Evolutionary conservation across 2,329 filamentous ascomycete genomes (phyloP), one percentile per base, ranked within the genome.

Genomic region (Curvularia sp.): DNA sequence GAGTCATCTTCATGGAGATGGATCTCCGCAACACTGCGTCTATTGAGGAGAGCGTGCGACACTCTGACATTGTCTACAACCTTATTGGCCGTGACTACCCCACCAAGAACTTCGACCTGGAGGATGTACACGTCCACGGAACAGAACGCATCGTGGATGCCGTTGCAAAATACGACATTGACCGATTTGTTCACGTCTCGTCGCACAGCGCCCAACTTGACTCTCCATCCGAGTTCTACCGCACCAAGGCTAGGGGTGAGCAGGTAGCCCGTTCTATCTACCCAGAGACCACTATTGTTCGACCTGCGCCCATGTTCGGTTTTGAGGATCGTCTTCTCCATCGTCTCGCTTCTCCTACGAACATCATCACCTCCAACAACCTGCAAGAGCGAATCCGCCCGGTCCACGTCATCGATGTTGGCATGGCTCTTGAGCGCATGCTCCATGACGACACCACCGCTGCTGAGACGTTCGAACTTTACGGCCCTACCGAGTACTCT

Each of bases 51-150:
- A 95, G 92, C 73, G 93, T 99, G 53, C 87, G 95, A 72, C 95
- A 99, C 79, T 98, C 94, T 42, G 95, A 99, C 76, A 90, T 97
- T 63, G 95, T 99, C 65, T 97, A 96, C 84, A 99, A 99, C 81
- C 84, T 99, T 70, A 85, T 97, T 73, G 95, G 95, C 65, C 90
- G 94, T 64, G 90, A 94, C 78, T 98, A 98, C 78, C 91, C 94
- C 65, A 99, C 95, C 70, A 99, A 99, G 85, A 99, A 99, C 84
- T 99, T 97, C 80, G 87, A 89, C 56, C 84, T 97, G 61, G 89
- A 92, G 70, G 94, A 98, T 76, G 93, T 98, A 42, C 93, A 99
- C 73, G 87, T 98, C 39, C 93, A 97, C 77, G 93, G 94, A 62
- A 89, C 91, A 18, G 90, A 96, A 81, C 89, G 95, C 68, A 99